Base-by-base conservation (phyloP, 1,284 basidiomycete species). In the Apiotrichum gracile region DNA sequence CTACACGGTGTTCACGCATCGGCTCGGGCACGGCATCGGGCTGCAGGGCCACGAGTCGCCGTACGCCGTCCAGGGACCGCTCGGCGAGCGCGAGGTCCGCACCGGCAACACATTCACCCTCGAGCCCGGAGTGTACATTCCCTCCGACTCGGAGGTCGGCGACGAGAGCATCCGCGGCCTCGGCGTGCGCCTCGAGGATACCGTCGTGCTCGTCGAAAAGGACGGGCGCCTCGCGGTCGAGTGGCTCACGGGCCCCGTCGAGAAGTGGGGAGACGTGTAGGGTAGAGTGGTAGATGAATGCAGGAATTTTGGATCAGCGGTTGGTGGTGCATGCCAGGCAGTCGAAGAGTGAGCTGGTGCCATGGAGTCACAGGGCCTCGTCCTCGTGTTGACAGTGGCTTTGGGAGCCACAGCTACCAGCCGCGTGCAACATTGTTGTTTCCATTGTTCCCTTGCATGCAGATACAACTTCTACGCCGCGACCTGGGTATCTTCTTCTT, bases 51-150 rank as follows among this genome's bases (percentile, higher is more conserved):
- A 92, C 63, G 89, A 92, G 74, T 77, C 79, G 6, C 89, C 88
- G 1, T 91, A 90, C 70, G 77, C 91, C 27, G 81, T 81, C 47
- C 86, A 86, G 27, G 86, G 85, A 10, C 47, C 53, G 4, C 55
- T 65, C 7, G 70, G 69, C 14, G 50, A 62, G 16, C 58, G 56
- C 22, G 61, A 80, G 24, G 81, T 90, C 48, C 73, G 80, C 41
- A 69, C 70, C 0, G 87, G 87, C 1, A 83, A 90, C 65, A 79
- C 85, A 0, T 90, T 91, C 73, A 88, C 86, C 8, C 79, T 90
- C 62, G 88, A 92, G 70, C 89, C 88, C 2, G 88, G 88, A 0
- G 78, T 91, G 27, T 91, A 91, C 70, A 85, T 91, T 49, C 68
- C 70, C 4, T 16, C 41, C 2, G 57, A 52, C 1, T 38, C 52